Evolutionary conservation across 768 basidiomycete genomes (phyloP).

Genomic region (Pisolithus sp.): DNA sequence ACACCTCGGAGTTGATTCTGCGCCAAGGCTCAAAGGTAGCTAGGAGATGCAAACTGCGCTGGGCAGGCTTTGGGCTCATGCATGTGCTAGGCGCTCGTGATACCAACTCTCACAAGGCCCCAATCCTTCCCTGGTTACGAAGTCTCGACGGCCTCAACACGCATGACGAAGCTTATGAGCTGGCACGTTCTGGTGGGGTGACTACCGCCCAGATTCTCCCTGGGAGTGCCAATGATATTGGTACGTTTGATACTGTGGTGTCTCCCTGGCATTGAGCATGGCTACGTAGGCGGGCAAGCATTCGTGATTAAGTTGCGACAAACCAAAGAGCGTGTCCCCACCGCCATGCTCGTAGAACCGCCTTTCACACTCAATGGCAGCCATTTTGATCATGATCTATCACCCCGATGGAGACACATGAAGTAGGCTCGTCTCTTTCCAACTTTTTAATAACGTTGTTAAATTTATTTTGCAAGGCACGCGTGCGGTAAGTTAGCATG

Average conservation of each 20-base stretch:
- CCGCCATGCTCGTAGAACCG: conserved; percentile 44
- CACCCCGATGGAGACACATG: conserved; percentile 25
- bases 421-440: conserved; percentile 10
- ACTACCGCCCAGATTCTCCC: conserved; percentile 43
- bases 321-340: conserved; percentile 41
- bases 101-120: conserved; percentile 47
- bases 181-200: conserved; percentile 40
- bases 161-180: conserved; percentile 35
- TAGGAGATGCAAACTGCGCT: neutral
- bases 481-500: conserved; percentile 33
- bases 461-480: conserved; percentile 20
- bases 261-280: neutral
- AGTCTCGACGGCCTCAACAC: conserved; percentile 42
- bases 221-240: conserved; percentile 34
- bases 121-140: conserved; percentile 60
- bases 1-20: conserved; percentile 38
- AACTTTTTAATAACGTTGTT: neutral
- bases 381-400: conserved; percentile 11
- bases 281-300: conserved; percentile 39
- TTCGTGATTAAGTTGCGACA: conserved; percentile 46
- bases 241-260: conserved; percentile 10
- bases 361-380: conserved; percentile 35
- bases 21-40: conserved; percentile 27
- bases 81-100: conserved; percentile 39
- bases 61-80: conserved; percentile 8